Evolutionary conservation across 2,329 filamentous ascomycete species (phyloP).

Genomic region (Diaporthe sp.): DNA sequence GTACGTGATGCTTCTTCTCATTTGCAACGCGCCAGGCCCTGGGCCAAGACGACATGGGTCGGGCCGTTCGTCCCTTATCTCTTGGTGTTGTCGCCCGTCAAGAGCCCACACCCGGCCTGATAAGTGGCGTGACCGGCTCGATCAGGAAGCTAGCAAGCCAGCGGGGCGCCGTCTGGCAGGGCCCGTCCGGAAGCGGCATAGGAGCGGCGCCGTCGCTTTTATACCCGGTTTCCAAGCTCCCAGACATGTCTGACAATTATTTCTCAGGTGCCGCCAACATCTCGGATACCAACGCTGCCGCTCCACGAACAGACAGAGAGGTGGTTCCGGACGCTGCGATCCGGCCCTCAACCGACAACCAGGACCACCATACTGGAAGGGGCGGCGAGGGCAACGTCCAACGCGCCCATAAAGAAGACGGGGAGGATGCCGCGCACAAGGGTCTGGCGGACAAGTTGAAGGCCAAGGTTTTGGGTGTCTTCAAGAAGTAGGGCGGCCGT

Average conservation of each 20-base stretch:
- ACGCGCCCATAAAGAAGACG: slow-evolving; percentile 48
- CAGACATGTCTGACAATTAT: background rate
- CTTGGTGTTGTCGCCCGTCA: background rate
- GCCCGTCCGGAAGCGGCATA: background rate
- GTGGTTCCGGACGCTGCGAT: slow-evolving; percentile 66
- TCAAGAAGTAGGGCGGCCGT: slow-evolving; percentile 58
- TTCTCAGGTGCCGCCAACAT: slow-evolving; percentile 70
- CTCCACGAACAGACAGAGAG: slow-evolving; percentile 63
- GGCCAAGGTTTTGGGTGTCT: slow-evolving; percentile 64
- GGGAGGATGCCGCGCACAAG: slow-evolving; percentile 48
- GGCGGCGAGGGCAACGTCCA: slow-evolving; percentile 72
- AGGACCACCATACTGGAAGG: slow-evolving; percentile 70
- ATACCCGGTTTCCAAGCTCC: background rate
- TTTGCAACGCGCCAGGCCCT: background rate
- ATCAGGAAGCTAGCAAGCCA: background rate
- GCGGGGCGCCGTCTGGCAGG: background rate
- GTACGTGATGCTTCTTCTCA: slow-evolving; percentile 53
- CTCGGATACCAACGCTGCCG: slow-evolving; percentile 59
- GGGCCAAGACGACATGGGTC: slow-evolving; percentile 10
- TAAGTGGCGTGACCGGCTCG: slow-evolving; percentile 22
- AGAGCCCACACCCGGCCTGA: slow-evolving; percentile 2
- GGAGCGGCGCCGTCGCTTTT: background rate
- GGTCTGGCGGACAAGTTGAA: slow-evolving; percentile 71
- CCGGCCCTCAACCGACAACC: slow-evolving; percentile 61
- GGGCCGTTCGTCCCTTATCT: slow-evolving; percentile 1